phyloP scores from a whole-genome alignment of 2,329 filamentous ascomycete genomes.

The Dothistroma septosporum region DNA sequence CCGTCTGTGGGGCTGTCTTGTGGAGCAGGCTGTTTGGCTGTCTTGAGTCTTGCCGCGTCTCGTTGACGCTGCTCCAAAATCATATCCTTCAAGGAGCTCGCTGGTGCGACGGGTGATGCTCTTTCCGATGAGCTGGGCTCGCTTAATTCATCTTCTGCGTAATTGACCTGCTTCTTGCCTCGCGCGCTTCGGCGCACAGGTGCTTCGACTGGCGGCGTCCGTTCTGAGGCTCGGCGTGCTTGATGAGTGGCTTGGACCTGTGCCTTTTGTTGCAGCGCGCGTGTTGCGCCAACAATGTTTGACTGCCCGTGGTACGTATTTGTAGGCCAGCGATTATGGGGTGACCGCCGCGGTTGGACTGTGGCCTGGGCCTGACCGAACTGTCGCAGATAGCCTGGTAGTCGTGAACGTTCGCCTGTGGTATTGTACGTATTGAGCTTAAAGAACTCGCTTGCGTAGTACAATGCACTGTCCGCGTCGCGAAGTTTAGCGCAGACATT shows the following conservation, averaged over 20 bases:
- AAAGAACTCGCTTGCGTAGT: constrained; percentile 1
- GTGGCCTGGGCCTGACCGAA: neutral
- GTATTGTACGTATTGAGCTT: neutral
- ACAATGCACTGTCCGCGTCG: neutral
- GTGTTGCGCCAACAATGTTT: neutral
- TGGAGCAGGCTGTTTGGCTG: neutral
- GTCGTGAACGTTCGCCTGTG: neutral
- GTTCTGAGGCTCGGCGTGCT: neutral
- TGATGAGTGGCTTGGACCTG: neutral
- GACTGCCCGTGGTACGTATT: neutral
- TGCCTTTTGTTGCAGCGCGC: neutral
- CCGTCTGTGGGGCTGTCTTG: neutral
- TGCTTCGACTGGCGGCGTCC: constrained; percentile 3
- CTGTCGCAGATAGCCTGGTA: neutral
- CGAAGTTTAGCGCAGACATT: neutral
- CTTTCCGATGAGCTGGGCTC: neutral
- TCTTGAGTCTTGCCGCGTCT: neutral
- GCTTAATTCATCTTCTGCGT: constrained; percentile 11
- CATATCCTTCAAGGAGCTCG: neutral
- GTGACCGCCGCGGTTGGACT: neutral
- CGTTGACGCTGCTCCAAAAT: neutral
- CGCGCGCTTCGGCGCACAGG: constrained; percentile 19
- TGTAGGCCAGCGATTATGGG: neutral
- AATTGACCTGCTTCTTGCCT: constrained; percentile 19
- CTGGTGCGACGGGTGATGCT: neutral